These are phyloP conservation scores for Xenoacremonium recifei DNA, from an alignment of 2,329 filamentous ascomycete genomes.

Conservation along the genomic window DNA sequence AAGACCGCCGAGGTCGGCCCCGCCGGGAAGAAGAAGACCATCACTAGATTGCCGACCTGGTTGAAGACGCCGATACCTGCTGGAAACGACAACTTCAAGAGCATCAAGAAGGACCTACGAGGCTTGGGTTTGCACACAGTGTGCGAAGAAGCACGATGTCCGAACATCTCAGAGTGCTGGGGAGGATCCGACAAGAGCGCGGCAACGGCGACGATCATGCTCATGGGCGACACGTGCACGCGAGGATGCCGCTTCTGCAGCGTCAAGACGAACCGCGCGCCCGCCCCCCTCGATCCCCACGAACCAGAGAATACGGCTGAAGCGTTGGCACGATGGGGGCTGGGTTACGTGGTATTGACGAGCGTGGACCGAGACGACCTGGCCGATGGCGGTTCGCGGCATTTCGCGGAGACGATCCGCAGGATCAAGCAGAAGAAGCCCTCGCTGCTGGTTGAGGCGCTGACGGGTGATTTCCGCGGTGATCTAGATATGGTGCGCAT, in stretches of 20 bases:
- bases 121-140: constrained; percentile 91
- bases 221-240: constrained; percentile 98
- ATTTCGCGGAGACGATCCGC: constrained; percentile 91
- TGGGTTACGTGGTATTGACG: constrained; percentile 95
- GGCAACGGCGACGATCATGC: constrained; percentile 97
- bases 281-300: constrained; percentile 83
- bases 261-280: constrained; percentile 80
- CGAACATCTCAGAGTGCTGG: constrained; percentile 98
- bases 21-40: constrained; percentile 59
- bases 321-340: constrained; percentile 85
- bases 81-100: constrained; percentile 80
- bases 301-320: constrained; percentile 97
- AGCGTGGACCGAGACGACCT: constrained; percentile 93
- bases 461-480: constrained; percentile 86
- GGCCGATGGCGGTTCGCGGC: constrained; percentile 79
- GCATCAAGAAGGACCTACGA: constrained; percentile 89
- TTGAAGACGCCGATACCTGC: constrained; percentile 93
- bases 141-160: constrained; percentile 95
- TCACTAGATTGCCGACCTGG: constrained; percentile 83
- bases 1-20: constrained; percentile 65
- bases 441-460: constrained; percentile 74
- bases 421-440: constrained; percentile 87
- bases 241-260: constrained; percentile 95
- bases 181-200: constrained; percentile 84
- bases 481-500: constrained; percentile 82